Evolutionary conservation across 2,329 filamentous ascomycete species (phyloP), one percentile per base, ranked within the genome.

Genomic region (Cadophora malorum): DNA sequence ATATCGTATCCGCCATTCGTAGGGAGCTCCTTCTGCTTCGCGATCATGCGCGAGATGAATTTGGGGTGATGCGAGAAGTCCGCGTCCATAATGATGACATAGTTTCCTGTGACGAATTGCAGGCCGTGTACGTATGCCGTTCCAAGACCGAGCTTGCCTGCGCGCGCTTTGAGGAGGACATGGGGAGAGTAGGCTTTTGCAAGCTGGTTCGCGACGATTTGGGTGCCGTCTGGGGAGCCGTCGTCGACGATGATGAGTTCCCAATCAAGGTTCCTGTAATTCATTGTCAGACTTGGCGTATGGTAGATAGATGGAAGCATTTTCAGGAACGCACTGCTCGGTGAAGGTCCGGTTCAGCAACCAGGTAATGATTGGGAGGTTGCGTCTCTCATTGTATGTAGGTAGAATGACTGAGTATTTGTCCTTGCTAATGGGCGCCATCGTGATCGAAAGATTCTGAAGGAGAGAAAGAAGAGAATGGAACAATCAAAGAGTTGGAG

Each of bases 41-140:
- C 86, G 76, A 99, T 93, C 93, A 99, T 98, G 78, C 90, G 85
- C 64, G 94, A 90, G 81, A 99, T 97, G 87, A 98, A 99, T 83
- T 98, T 99, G 78, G 96, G 96, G 85, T 99, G 96, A 84, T 99
- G 96, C 75, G 89, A 93, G 86, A 99, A 99, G 83, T 99, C 96
- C 81, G 96, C 96, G 84, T 99, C 96, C 96, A 99, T 99, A 86
- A 99, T 99, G 85, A 99, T 93, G 79, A 99, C 93, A 78, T 90
- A 98, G 86, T 96, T 97, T 76, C 96, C 96, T 25, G 90, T 94
- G 28, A 87, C 91, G 79, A 92, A 98, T 80, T 97, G 88, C 69
- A 99, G 68, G 14, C 75, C 76, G 50, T 77, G 75, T 23, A 76
- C 70, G 47, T 77, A 77, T 41, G 75, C 75, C 19, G 75, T 77